phyloP scores from a whole-genome alignment of 257 asterid species.

The Solanum paucissectum region DNA sequence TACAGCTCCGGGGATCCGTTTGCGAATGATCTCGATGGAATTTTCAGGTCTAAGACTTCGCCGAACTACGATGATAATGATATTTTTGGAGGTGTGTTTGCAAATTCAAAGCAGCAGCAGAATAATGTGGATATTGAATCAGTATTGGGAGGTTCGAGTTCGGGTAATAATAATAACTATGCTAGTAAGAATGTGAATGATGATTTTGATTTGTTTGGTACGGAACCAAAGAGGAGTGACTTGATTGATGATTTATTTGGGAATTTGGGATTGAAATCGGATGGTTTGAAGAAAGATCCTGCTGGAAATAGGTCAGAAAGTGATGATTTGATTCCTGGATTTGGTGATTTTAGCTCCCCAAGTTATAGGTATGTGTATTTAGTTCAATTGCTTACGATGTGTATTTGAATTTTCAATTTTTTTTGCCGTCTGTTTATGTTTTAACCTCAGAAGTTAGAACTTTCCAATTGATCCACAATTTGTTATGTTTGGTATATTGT shows the following conservation, averaged over 20 bases:
- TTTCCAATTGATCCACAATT: background rate
- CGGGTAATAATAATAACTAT: background rate
- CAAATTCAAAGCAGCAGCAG: conserved; percentile 15
- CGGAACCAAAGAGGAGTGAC: conserved; percentile 14
- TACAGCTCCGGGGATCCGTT: conserved; percentile 10
- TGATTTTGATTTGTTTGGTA: conserved; percentile 38
- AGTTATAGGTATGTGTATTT: conserved; percentile 16
- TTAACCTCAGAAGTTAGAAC: background rate
- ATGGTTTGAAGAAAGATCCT: conserved; percentile 4
- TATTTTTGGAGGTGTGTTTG: conserved; percentile 37
- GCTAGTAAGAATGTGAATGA: conserved; percentile 18
- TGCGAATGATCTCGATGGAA: conserved; percentile 65
- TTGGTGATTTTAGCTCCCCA: conserved; percentile 33
- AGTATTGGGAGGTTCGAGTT: conserved; percentile 26
- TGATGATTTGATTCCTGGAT: conserved; percentile 53
- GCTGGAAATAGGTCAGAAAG: conserved; percentile 19
- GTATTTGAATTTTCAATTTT: background rate
- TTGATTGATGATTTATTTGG: conserved; percentile 50
- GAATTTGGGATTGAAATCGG: conserved; percentile 22
- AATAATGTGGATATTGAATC: conserved; percentile 48
- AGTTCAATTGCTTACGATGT: background rate
- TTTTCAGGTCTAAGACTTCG: conserved; percentile 29
- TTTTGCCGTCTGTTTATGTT: background rate
- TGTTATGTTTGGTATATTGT: background rate
- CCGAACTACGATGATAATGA: conserved; percentile 26